Percentiles rank a stretch among this genome's conserved stretches.
Evolutionary conservation across 306 rosid genomes (phyloP).

Genomic region (Begonia loranthoides): DNA sequence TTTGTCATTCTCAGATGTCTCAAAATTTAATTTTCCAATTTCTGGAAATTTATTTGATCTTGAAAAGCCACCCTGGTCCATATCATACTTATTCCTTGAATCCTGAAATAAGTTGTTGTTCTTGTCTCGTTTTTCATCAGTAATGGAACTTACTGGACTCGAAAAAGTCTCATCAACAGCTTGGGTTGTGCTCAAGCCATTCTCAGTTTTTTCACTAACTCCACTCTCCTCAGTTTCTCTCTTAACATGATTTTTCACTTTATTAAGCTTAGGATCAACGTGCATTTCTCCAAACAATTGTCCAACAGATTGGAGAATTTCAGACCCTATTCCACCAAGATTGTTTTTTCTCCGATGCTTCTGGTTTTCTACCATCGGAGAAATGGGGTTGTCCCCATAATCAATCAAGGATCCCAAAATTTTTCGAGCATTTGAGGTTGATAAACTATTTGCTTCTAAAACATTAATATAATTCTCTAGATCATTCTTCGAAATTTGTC

Average conservation of each 20-base stretch:
- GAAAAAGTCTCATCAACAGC: conserved; percentile 14
- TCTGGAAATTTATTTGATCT: conserved; percentile 14
- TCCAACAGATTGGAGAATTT: conserved; percentile 42
- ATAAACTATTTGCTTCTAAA: conserved; percentile 27
- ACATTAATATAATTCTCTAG: conserved; percentile 43
- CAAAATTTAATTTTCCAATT: conserved; percentile 16
- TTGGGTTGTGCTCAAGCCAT: conserved; percentile 6
- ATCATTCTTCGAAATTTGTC: conserved; percentile 42
- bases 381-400: conserved; percentile 28
- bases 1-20: conserved; percentile 14
- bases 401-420: conserved; percentile 25
- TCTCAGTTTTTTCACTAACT: conserved; percentile 23
- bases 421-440: conserved; percentile 33
- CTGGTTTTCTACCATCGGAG: conserved; percentile 30
- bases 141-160: conserved; percentile 24
- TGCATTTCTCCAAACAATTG: conserved; percentile 42
- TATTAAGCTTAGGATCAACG: conserved; percentile 27
- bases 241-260: conserved; percentile 31
- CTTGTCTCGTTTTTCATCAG: conserved; percentile 14
- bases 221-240: conserved; percentile 20
- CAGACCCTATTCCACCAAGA: conserved; percentile 39
- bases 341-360: conserved; percentile 45
- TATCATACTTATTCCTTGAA: conserved; percentile 13
- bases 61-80: conserved; percentile 21
- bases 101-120: conserved; percentile 21